Base-by-base conservation (phyloP, 305 asterid species). In the Caryopteris hybrid region DNA sequence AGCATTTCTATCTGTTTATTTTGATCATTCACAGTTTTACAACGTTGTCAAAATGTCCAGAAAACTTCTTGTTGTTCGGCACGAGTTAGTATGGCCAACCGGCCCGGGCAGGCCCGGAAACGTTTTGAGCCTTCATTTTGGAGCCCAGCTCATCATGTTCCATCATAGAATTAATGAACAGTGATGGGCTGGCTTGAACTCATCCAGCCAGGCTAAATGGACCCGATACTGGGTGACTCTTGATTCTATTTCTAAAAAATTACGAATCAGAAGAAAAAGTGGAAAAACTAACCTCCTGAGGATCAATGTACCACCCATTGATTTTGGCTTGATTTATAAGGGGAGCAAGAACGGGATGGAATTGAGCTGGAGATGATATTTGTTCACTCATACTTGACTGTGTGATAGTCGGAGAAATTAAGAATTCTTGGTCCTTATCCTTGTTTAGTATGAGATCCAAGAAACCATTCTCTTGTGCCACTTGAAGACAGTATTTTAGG, bases 401-500 rank as follows among this genome's bases (percentile, higher is more conserved):
- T 8, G 76, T 64, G 8, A 55, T 39, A 2, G 66, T 17, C 0
- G 84, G 65, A 17, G 83, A 68, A 8, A 70, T 8, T 0, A 57
- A 47, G 18, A 69, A 39, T 13, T 83, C 81, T 62, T 70, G 70
- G 9, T 64, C 65, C 38, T 75, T 74, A 9, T 78, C 76, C 62
- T 74, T 85, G 83, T 74, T 81, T 21, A 80, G 70, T 52, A 90
- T 80, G 55, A 81, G 79, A 55, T 84, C 88, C 48, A 88, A 78
- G 78, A 90, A 86, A 29, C 88, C 93, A 64, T 86, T 74, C 31
- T 81, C 94, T 76, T 86, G 95, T 36, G 97, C 93, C 18, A 81
- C 80, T 74, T 88, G 88, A 43, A 86, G 87, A 46, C 95, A 88
- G 8, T 88, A 68, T 61, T 77, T 87, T 27, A 88, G 66, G 41